phyloP scores from a whole-genome alignment of 768 basidiomycete genomes.

The Asterophora lycoperdoides region DNA sequence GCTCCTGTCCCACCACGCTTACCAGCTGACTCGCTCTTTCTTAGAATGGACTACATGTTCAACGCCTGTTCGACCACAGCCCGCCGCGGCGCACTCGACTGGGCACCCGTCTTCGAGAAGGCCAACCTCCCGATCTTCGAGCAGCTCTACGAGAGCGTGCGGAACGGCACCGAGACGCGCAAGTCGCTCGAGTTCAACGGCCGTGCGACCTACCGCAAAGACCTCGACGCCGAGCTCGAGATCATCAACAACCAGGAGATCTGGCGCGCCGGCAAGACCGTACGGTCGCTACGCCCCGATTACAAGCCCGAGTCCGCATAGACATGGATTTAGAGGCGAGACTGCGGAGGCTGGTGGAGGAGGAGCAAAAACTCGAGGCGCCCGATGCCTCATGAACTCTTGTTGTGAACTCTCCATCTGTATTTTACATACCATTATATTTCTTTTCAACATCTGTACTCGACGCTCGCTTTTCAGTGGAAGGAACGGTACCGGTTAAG shows the following conservation, averaged over 20 bases:
- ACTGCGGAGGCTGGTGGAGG: too few species aligned
- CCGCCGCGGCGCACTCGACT: slow-evolving; percentile 97
- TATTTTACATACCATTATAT: too few species aligned
- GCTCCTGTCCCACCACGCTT: background rate
- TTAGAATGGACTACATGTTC: slow-evolving; percentile 99
- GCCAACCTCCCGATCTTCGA: slow-evolving; percentile 95
- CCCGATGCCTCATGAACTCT: too few species aligned
- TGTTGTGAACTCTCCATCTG: too few species aligned
- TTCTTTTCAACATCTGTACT: too few species aligned
- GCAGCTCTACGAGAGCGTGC: slow-evolving; percentile 90
- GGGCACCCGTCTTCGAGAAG: slow-evolving; percentile 96
- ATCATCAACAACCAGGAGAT: slow-evolving; percentile 99
- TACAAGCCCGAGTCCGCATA: slow-evolving; percentile 53
- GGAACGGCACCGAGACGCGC: slow-evolving; percentile 94
- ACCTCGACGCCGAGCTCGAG: slow-evolving; percentile 86
- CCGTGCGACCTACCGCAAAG: slow-evolving; percentile 86
- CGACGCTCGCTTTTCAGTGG: too few species aligned
- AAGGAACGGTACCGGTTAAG: too few species aligned
- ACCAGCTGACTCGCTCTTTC: background rate
- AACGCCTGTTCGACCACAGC: slow-evolving; percentile 99
- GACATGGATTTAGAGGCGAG: too few species aligned
- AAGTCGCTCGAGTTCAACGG: slow-evolving; percentile 96
- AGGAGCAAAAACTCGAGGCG: too few species aligned
- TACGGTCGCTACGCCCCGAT: slow-evolving; percentile 84
- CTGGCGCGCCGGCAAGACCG: slow-evolving; percentile 95